These are phyloP conservation scores for Cutaneotrichosporon cyanovorans DNA, from an alignment of 1,284 basidiomycete species.

Conservation along the genomic window DNA sequence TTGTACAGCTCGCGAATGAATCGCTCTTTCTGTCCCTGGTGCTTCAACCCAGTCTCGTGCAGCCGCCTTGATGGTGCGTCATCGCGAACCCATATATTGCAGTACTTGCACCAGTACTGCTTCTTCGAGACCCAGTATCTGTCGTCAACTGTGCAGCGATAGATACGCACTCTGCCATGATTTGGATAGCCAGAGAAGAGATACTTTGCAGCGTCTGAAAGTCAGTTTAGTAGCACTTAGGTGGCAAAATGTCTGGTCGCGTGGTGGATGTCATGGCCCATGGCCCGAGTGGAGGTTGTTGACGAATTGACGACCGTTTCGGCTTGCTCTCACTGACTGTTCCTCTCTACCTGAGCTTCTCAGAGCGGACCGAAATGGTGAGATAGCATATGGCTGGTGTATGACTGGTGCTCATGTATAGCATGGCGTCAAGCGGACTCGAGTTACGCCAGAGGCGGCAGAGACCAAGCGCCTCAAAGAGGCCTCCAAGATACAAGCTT, in stretches of 20 bases:
- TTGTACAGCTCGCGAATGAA: conserved; percentile 90
- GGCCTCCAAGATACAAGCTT: conserved; percentile 64
- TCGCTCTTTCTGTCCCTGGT: conserved; percentile 88
- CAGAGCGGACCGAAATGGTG: conserved; percentile 10
- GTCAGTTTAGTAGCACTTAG: no score
- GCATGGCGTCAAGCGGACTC: conserved; percentile 72
- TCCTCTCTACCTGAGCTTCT: no score
- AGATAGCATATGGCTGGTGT: neutral
- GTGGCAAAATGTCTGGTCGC: no score
- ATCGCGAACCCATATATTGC: conserved; percentile 62
- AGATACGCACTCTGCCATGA: conserved; percentile 29
- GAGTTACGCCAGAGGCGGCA: conserved; percentile 56
- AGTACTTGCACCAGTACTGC: conserved; percentile 50
- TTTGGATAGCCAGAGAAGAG: neutral
- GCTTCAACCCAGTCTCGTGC: conserved; percentile 87
- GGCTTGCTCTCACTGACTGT: no score
- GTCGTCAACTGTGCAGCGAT: neutral
- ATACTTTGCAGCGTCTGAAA: neutral
- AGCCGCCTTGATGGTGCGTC: conserved; percentile 85
- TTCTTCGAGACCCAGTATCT: conserved; percentile 50
- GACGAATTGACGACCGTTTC: no score
- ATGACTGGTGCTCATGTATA: neutral
- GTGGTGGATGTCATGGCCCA: no score
- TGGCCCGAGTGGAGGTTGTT: neutral
- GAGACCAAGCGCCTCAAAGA: conserved; percentile 64